phyloP scores from a whole-genome alignment of 805 yeast species.

The Hanseniaspora pseudoguilliermondii region DNA sequence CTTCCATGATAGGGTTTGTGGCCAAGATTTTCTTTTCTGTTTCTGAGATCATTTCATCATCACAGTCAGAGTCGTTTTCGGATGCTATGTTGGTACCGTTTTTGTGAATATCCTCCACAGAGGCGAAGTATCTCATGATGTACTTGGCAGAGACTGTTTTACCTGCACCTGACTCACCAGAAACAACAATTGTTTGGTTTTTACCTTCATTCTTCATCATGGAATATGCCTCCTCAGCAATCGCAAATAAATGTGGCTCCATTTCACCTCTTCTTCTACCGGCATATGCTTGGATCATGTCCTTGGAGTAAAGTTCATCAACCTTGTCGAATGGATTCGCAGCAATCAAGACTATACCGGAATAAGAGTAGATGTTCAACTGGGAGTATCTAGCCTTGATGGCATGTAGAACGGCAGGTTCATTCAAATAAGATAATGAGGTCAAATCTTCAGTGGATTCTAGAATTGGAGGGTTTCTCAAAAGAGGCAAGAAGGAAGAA shows the following conservation, averaged over 20 bases:
- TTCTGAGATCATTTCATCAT: constrained; percentile 51
- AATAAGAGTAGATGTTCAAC: constrained; percentile 83
- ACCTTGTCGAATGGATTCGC: constrained; percentile 89
- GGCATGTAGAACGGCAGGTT: constrained; percentile 92
- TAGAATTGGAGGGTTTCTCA: constrained; percentile 80
- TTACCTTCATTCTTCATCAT: constrained; percentile 76
- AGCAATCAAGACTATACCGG: constrained; percentile 93
- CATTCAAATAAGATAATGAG: constrained; percentile 79
- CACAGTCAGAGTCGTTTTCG: constrained; percentile 21
- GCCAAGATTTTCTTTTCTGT: constrained; percentile 92
- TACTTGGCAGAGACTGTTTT: constrained; percentile 94
- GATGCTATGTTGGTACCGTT: constrained; percentile 15
- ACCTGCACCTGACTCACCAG: constrained; percentile 98
- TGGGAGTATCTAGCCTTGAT: constrained; percentile 81
- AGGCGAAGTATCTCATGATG: constrained; percentile 94
- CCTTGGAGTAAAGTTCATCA: constrained; percentile 81
- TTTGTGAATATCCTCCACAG: constrained; percentile 51
- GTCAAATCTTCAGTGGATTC: constrained; percentile 94
- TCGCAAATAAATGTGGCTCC: constrained; percentile 94
- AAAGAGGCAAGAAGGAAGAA: constrained; percentile 48
- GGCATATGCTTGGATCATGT: constrained; percentile 87
- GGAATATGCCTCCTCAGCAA: constrained; percentile 94
- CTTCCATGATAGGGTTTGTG: constrained; percentile 82
- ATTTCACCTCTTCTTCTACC: constrained; percentile 87
- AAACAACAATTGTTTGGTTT: constrained; percentile 91